Percentiles rank a stretch among this genome's conserved stretches.
phyloP scores from a whole-genome alignment of 148 eudicot genomes.

The Fallopia convolvulus region DNA sequence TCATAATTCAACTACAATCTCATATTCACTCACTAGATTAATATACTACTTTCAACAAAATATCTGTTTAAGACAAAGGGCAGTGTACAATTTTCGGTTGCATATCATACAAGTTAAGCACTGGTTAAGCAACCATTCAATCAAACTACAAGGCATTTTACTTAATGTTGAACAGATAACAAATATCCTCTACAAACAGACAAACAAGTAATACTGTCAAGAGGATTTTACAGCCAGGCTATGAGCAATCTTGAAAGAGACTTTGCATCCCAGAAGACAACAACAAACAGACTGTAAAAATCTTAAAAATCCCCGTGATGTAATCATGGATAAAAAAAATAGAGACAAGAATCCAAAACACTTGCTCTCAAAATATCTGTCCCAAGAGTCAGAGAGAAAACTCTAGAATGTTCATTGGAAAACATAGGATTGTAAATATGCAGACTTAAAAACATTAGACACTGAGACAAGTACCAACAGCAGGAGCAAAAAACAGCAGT shows the following conservation, averaged over 20 bases:
- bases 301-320: background rate
- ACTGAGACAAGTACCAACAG: background rate
- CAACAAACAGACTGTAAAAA: background rate
- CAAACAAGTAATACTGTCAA: slow-evolving; percentile 8
- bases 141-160: background rate
- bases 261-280: background rate
- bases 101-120: background rate
- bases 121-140: background rate
- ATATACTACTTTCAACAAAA: background rate
- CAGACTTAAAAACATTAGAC: background rate
- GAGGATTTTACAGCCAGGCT: background rate
- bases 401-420: background rate
- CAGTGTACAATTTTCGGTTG: background rate
- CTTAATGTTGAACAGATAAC: background rate
- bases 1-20: background rate
- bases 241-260: background rate
- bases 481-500: background rate
- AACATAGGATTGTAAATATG: background rate
- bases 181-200: background rate
- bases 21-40: background rate
- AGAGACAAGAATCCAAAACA: background rate
- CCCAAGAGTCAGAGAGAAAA: background rate
- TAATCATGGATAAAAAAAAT: background rate
- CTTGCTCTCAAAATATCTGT: background rate
- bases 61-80: background rate